Evolutionary conservation across 495 filamentous ascomycete species (phyloP).

Genomic region (Neurospora sp.): DNA sequence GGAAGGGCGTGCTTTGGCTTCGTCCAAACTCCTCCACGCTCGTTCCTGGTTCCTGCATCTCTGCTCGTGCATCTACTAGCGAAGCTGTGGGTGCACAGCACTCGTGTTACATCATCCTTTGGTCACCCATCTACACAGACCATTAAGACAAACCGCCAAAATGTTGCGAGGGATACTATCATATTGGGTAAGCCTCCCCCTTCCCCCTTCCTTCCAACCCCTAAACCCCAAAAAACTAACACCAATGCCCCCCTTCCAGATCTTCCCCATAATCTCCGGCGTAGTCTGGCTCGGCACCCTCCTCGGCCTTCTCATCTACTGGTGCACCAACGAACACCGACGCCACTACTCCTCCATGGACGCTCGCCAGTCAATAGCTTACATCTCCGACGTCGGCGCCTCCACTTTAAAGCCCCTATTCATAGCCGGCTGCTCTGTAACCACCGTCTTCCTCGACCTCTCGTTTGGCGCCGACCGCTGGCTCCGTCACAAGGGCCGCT

Average conservation of each 20-base stretch:
- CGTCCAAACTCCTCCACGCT: not conserved
- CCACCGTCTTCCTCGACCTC: slow-evolving; percentile 75
- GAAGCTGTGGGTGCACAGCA: not conserved
- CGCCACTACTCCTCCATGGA: slow-evolving; percentile 60
- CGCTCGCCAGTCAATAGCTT: slow-evolving; percentile 60
- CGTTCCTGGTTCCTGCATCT: not conserved
- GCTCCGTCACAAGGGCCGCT: slow-evolving; percentile 64
- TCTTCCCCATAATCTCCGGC: slow-evolving; percentile 72
- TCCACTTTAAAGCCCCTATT: slow-evolving; percentile 71
- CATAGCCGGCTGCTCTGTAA: slow-evolving; percentile 67
- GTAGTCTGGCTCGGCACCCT: slow-evolving; percentile 67
- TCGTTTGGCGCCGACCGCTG: slow-evolving; percentile 73
- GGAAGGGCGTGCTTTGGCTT: not conserved
- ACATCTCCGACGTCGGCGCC: slow-evolving; percentile 75
- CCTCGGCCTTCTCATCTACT: slow-evolving; percentile 43
- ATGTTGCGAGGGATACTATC: slow-evolving; percentile 32
- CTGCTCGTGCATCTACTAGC: not conserved
- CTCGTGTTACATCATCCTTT: not conserved
- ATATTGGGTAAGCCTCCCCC: slow-evolving; percentile 36
- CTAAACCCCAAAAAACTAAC: not conserved
- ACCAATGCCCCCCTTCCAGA: slow-evolving; percentile 45
- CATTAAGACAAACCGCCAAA: not conserved
- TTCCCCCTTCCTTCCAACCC: not conserved
- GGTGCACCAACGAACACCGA: slow-evolving; percentile 49
- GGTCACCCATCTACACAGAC: not conserved